A percentile compares a stretch with the other conserved stretches of the same genome.
Evolutionary conservation across 208 protist genomes (phyloP).

Genomic region (Leptomonas pyrrhocoris): DNA sequence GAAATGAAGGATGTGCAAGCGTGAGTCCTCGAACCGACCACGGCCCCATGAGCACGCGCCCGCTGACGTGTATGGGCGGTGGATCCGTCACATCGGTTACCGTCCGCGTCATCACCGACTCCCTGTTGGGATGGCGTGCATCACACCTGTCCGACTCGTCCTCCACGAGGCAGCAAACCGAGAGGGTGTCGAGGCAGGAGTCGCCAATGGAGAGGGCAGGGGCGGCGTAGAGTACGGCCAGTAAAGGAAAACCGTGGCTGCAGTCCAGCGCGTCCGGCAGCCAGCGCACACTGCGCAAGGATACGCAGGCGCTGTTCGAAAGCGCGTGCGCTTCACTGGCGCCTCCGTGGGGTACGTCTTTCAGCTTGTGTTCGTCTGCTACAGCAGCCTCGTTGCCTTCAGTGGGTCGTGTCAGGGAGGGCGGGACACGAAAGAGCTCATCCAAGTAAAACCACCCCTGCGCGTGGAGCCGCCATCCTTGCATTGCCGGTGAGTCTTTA

Average conservation of each 20-base stretch:
- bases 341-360: not conserved
- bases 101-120: not conserved
- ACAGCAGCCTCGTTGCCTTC: not conserved
- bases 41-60: constrained; percentile 12
- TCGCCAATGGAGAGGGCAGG: constrained; percentile 1
- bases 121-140: not conserved
- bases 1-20: constrained; percentile 25
- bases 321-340: not conserved
- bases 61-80: not conserved
- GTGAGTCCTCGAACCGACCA: constrained; percentile 31
- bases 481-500: too few relatives aligned
- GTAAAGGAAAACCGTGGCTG: constrained; percentile 35
- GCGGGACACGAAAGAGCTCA: not conserved
- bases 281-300: constrained; percentile 42
- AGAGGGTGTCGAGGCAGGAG: constrained; percentile 24
- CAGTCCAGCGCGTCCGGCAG: constrained; percentile 37
- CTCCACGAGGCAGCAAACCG: constrained; percentile 21
- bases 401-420: not conserved
- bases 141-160: not conserved
- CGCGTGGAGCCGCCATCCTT: constrained; percentile 8
- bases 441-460: constrained; percentile 11
- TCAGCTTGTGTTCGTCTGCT: not conserved
- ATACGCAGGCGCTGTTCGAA: not conserved
- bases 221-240: constrained; percentile 41
- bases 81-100: not conserved